Base-by-base conservation (phyloP, 2,329 filamentous ascomycete species). In the Fusarium pseudoanthophilum region DNA sequence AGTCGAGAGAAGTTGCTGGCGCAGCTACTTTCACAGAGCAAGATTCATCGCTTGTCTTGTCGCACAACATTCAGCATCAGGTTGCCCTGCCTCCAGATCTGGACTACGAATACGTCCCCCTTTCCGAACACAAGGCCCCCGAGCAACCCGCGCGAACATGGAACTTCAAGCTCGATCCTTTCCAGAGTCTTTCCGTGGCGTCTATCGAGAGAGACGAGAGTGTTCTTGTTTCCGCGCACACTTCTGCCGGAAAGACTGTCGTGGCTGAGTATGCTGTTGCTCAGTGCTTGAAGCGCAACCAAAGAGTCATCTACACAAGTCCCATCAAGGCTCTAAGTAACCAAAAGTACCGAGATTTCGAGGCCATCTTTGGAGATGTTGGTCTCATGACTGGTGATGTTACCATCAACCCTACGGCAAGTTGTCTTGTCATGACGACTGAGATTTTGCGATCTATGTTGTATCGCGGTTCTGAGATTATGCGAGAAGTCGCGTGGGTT, bases 381-480 rank as follows among this genome's bases (percentile, higher is more conserved):
- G 96, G 96, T 66, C 87, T 99, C 70, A 98, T 99, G 95, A 99
- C 96, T 10, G 96, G 96, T 79, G 96, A 99, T 88, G 95, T 98
- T 72, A 99, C 96, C 30, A 99, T 99, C 83, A 99, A 99, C 82
- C 97, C 97, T 8, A 98, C 96, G 7, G 96, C 96, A 20, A 98
- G 95, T 68, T 99, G 96, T 82, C 86, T 99, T 66, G 96, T 99
- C 79, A 99, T 99, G 96, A 99, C 96, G 2, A 99, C 96, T 1
- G 96, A 99, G 85, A 99, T 99, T 94, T 84, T 99, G 80, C 92
- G 96, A 55, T 98, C 95, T 24, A 99, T 99, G 96, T 82, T 99
- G 84, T 99, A 99, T 83, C 90, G 96, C 76, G 96, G 96, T 68
- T 98, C 96, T 0, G 96, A 99, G 85, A 98, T 99, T 74, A 99